A percentile compares a stretch with the other conserved stretches of the same genome.
These are phyloP conservation scores for Euphrasia arctica DNA, from an alignment of 305 asterid genomes.

Conservation along the genomic window DNA sequence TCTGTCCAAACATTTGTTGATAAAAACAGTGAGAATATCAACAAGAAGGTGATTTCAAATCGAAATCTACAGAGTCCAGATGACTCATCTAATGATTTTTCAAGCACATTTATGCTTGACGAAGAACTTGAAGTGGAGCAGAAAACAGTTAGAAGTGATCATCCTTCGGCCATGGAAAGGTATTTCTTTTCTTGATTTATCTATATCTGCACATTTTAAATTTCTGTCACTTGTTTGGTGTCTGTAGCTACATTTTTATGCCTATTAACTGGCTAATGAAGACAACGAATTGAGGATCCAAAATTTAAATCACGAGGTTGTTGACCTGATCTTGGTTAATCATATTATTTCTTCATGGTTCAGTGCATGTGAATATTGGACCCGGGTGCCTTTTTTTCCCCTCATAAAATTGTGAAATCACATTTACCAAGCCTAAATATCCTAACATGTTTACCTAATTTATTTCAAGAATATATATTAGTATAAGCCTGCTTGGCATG, in stretches of 20 bases:
- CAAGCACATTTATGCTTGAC: conserved; percentile 68
- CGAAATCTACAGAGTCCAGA: conserved; percentile 30
- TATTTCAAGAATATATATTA: background rate
- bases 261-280: conserved; percentile 12
- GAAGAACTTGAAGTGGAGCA: conserved; percentile 70
- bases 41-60: conserved; percentile 32
- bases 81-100: conserved; percentile 56
- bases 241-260: background rate
- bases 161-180: conserved; percentile 51
- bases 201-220: conserved; percentile 15
- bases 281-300: conserved; percentile 11
- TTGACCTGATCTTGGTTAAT: background rate
- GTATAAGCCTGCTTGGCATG: background rate
- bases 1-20: conserved; percentile 27
- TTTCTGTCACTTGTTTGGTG: conserved; percentile 6
- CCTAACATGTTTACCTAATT: conserved; percentile 5
- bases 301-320: conserved; percentile 5
- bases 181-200: conserved; percentile 29
- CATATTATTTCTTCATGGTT: background rate
- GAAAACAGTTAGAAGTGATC: conserved; percentile 29
- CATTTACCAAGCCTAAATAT: background rate
- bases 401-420: background rate
- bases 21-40: conserved; percentile 26
- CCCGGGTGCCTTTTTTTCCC: background rate
- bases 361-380: background rate